Conservation (phyloP, 768 basidiomycete genomes). For the Gymnopilus dilepis region DNA sequence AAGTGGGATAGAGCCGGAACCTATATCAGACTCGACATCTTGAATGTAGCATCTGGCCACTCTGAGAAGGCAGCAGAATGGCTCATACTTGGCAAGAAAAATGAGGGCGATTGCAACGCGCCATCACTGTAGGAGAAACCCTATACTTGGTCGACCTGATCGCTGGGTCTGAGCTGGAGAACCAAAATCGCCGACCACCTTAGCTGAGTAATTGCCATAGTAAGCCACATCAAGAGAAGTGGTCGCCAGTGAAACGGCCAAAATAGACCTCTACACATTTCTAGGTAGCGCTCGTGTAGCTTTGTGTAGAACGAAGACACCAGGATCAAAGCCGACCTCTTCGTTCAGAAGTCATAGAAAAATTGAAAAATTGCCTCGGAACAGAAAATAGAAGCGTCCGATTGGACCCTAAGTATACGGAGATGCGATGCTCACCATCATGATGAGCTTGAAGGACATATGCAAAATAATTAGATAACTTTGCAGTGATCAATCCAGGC, state of each 20-base stretch:
- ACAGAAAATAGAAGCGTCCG: background rate
- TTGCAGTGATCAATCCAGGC: too few relatives aligned
- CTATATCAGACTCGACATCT: background rate
- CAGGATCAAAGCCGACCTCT: background rate
- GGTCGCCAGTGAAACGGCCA: background rate
- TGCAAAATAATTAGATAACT: too few relatives aligned
- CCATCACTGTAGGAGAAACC: background rate
- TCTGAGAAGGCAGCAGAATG: background rate
- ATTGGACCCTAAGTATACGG: background rate
- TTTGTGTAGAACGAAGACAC: background rate
- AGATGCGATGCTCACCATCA: background rate
- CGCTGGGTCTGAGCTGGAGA: background rate
- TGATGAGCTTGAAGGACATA: background rate
- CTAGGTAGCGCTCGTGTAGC: conserved; percentile 9
- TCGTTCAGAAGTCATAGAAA: background rate
- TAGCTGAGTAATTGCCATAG: background rate
- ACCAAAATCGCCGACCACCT: background rate
- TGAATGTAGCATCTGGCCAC: background rate
- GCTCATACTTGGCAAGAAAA: too few relatives aligned
- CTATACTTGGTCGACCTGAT: background rate
- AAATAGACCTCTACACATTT: background rate
- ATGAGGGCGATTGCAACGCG: background rate
- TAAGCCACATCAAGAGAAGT: background rate
- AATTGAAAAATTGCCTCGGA: background rate
- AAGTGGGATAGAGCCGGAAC: background rate